These are phyloP conservation scores for Jackrogersella minutella DNA, from an alignment of 495 filamentous ascomycete species.

Conservation along the genomic window DNA sequence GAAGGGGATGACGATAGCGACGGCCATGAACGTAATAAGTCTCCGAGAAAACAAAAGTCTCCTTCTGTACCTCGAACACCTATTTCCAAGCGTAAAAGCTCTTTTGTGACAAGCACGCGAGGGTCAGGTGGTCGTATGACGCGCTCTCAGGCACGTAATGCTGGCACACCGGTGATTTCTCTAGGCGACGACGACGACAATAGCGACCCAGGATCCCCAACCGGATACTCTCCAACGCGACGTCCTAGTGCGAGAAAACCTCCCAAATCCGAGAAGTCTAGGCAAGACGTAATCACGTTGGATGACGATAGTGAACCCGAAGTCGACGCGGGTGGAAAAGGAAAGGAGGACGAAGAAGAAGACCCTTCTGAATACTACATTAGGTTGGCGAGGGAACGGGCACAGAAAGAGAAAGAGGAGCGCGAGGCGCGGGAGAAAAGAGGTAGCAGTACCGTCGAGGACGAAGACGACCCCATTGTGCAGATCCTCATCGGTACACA, in stretches of 20 bases:
- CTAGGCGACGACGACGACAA: constrained; percentile 31
- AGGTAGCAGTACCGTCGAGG: neutral
- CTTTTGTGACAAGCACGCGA: constrained; percentile 1
- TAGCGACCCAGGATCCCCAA: neutral
- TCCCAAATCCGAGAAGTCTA: neutral
- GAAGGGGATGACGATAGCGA: constrained; percentile 9
- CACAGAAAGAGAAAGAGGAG: constrained; percentile 36
- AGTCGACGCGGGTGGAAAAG: constrained; percentile 5
- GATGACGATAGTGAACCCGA: constrained; percentile 30
- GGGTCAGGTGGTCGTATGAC: constrained; percentile 2
- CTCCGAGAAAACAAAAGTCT: constrained; percentile 19
- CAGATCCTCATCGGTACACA: constrained; percentile 75
- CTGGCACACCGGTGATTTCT: constrained; percentile 16
- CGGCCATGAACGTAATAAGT: constrained; percentile 24
- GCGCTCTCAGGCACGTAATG: constrained; percentile 12
- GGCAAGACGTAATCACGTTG: constrained; percentile 18
- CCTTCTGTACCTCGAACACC: constrained; percentile 31
- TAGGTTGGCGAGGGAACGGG: constrained; percentile 39
- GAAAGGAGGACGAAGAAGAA: constrained; percentile 33
- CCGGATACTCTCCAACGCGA: neutral
- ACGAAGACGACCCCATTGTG: constrained; percentile 55
- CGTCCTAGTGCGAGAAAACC: neutral
- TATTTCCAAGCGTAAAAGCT: constrained; percentile 5
- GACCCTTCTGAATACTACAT: constrained; percentile 47
- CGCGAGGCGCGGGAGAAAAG: constrained; percentile 33